A percentile compares a stretch with the other conserved stretches of the same genome.
These are phyloP conservation scores for Cylindrodendrum hubeiense DNA, from an alignment of 2,329 filamentous ascomycete genomes.

Conservation along the genomic window DNA sequence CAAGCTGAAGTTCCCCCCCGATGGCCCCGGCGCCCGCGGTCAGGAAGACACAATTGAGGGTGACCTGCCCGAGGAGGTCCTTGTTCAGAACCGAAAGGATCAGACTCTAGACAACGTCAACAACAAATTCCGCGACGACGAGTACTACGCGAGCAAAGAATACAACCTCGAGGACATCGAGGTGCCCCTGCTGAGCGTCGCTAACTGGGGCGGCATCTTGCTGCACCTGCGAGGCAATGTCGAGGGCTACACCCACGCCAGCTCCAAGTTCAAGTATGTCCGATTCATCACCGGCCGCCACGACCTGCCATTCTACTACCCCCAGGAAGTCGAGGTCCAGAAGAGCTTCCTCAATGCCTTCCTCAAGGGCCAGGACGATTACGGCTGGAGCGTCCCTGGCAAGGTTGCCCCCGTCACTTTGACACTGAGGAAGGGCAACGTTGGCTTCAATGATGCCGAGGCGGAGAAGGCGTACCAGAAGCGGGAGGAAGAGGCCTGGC, in stretches of 20 bases:
- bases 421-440: constrained; percentile 73
- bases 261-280: constrained; percentile 76
- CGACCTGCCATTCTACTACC: constrained; percentile 79
- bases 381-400: constrained; percentile 64
- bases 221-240: constrained; percentile 78
- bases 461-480: constrained; percentile 68
- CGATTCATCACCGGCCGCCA: constrained; percentile 78
- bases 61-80: constrained; percentile 64
- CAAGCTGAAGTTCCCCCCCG: constrained; percentile 18
- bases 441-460: constrained; percentile 74
- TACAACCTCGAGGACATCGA: constrained; percentile 75
- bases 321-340: constrained; percentile 76
- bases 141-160: constrained; percentile 75
- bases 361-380: constrained; percentile 73
- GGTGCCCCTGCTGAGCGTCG: constrained; percentile 75
- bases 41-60: constrained; percentile 67
- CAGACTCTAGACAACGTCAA: constrained; percentile 60
- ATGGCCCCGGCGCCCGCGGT: constrained; percentile 18
- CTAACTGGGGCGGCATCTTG: constrained; percentile 78
- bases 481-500: constrained; percentile 74
- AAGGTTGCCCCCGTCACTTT: constrained; percentile 71
- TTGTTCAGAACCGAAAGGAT: constrained; percentile 61
- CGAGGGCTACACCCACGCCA: constrained; percentile 72
- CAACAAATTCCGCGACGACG: constrained; percentile 70
- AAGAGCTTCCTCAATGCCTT: constrained; percentile 78